These are phyloP conservation scores for Yamadazyma blattariae DNA, from an alignment of 1,139 yeast species.

Conservation along the genomic window DNA sequence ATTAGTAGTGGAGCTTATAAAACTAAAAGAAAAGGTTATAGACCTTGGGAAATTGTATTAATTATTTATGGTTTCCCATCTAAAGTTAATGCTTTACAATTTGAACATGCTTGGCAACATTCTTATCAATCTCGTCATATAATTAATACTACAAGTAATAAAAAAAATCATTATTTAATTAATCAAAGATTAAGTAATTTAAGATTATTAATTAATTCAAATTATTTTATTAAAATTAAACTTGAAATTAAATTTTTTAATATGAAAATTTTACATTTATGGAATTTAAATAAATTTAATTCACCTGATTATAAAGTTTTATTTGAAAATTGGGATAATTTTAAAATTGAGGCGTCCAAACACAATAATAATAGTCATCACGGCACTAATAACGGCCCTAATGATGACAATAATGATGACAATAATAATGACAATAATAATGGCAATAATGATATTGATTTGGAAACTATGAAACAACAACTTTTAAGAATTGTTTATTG, in stretches of 20 bases:
- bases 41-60: conserved; percentile 74
- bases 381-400: no score
- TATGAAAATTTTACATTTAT: conserved; percentile 19
- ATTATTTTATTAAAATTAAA: conserved; percentile 41
- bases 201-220: conserved; percentile 39
- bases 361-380: background rate
- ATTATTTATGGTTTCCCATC: conserved; percentile 71
- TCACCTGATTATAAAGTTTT: conserved; percentile 17
- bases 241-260: conserved; percentile 40
- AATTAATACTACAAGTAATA: no score
- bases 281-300: conserved; percentile 28
- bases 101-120: conserved; percentile 81
- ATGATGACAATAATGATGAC: no score
- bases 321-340: background rate
- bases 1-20: conserved; percentile 65
- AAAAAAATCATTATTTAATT: no score
- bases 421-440: background rate
- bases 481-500: conserved; percentile 15
- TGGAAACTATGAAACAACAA: conserved; percentile 19
- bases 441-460: conserved; percentile 3
- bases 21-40: conserved; percentile 50
- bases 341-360: background rate
- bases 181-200: conserved; percentile 53
- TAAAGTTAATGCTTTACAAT: conserved; percentile 67
- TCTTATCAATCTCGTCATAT: conserved; percentile 64